These are phyloP conservation scores for Scedosporium minutisporum DNA, from an alignment of 2,329 filamentous ascomycete species.

Conservation along the genomic window DNA sequence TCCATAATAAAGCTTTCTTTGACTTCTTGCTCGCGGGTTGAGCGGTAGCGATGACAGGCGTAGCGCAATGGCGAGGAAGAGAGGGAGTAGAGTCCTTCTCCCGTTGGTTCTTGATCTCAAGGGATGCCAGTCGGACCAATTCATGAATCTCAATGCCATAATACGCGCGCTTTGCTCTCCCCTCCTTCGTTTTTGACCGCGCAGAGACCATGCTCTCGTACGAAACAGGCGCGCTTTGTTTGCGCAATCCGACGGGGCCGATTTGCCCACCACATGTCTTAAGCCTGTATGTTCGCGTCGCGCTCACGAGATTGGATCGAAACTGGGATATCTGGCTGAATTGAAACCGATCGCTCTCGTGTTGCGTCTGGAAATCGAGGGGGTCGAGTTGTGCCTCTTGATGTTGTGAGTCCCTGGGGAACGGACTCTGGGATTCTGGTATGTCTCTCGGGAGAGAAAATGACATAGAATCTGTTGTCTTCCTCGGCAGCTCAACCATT, in stretches of 20 bases:
- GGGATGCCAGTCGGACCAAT: slow-evolving; percentile 62
- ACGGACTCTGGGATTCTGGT: background rate
- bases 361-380: background rate
- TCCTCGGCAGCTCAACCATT: background rate
- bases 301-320: background rate
- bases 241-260: slow-evolving; percentile 46
- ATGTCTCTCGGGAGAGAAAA: background rate
- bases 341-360: background rate
- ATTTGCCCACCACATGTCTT: slow-evolving; percentile 49
- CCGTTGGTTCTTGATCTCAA: slow-evolving; percentile 35
- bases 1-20: slow-evolving; percentile 65
- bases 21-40: slow-evolving; percentile 23
- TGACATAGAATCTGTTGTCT: background rate
- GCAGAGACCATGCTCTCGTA: slow-evolving; percentile 61
- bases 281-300: slow-evolving; percentile 26
- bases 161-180: slow-evolving; percentile 64
- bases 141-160: slow-evolving; percentile 90
- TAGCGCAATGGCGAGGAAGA: slow-evolving; percentile 3
- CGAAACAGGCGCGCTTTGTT: slow-evolving; percentile 32
- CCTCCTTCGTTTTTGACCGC: slow-evolving; percentile 55
- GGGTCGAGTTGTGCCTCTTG: background rate
- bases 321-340: background rate
- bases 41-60: background rate
- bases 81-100: slow-evolving; percentile 1
- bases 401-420: background rate